These are phyloP conservation scores for Recurvomyces mirabilis DNA, from an alignment of 495 filamentous ascomycete species.

Conservation along the genomic window DNA sequence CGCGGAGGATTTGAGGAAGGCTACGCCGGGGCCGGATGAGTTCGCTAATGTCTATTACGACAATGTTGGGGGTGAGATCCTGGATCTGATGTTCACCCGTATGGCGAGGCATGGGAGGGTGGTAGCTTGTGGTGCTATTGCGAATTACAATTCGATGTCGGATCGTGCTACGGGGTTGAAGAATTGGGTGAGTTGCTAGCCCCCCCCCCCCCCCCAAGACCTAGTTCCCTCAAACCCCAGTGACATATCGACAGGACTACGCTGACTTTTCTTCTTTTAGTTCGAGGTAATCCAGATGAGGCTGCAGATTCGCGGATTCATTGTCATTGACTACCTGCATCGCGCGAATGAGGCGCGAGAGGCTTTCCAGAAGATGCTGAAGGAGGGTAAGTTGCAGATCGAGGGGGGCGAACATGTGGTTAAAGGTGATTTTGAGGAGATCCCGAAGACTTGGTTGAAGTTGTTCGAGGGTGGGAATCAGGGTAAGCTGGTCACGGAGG, in stretches of 20 bases:
- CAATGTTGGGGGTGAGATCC: conserved; percentile 58
- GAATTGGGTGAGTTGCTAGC: too few species aligned
- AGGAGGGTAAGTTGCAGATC: conserved; percentile 32
- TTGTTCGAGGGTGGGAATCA: conserved; percentile 29
- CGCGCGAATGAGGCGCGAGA: conserved; percentile 26
- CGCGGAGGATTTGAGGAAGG: conserved; percentile 42
- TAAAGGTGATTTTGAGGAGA: conserved; percentile 30
- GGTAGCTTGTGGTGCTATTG: conserved; percentile 49
- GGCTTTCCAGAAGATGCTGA: conserved; percentile 37
- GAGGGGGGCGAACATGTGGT: conserved; percentile 28
- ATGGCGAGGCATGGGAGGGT: conserved; percentile 47
- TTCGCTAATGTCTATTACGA: conserved; percentile 60
- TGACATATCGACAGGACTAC: too few species aligned
- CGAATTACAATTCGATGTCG: conserved; percentile 35
- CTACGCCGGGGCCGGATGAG: conserved; percentile 39
- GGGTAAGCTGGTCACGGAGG: conserved; percentile 29
- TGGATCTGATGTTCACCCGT: conserved; percentile 47
- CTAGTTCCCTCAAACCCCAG: too few species aligned
- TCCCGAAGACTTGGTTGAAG: conserved; percentile 32
- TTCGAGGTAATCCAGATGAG: conserved; percentile 41
- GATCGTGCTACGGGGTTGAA: conserved; percentile 28
- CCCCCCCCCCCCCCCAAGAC: too few species aligned
- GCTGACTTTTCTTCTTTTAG: too few species aligned
- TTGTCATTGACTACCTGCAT: conserved; percentile 41
- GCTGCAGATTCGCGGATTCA: conserved; percentile 51